Evolutionary conservation across 805 yeast species (phyloP).

Genomic region (Saccharomyces kudriavzevii): DNA sequence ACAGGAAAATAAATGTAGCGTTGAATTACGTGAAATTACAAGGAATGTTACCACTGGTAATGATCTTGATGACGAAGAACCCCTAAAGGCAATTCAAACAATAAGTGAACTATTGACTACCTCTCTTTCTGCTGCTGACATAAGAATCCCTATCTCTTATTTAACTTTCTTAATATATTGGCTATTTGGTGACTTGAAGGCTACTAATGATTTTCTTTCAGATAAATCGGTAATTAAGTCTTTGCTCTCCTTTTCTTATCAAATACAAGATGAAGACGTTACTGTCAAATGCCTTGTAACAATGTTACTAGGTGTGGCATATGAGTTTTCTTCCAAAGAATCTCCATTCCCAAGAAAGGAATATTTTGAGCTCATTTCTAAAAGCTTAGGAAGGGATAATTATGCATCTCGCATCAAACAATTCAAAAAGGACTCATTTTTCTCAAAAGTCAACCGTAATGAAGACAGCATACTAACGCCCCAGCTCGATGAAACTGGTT

Average conservation of each 20-base stretch:
- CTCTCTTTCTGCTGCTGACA: constrained; percentile 53
- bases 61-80: constrained; percentile 43
- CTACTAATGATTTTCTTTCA: constrained; percentile 65
- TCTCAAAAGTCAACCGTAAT: constrained; percentile 47
- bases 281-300: constrained; percentile 68
- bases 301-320: constrained; percentile 63
- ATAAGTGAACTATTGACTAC: constrained; percentile 66
- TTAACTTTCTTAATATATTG: constrained; percentile 64
- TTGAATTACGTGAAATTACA: constrained; percentile 42
- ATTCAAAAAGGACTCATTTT: constrained; percentile 50
- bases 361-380: constrained; percentile 52
- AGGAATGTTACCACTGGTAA: constrained; percentile 39
- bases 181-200: constrained; percentile 68
- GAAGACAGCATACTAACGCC: constrained; percentile 39
- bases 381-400: constrained; percentile 73
- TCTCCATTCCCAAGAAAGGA: constrained; percentile 52
- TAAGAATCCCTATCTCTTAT: constrained; percentile 71
- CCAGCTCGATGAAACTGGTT: constrained; percentile 69
- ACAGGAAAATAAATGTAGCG: constrained; percentile 35
- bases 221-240: constrained; percentile 63
- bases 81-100: constrained; percentile 62
- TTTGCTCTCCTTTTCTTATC: constrained; percentile 56
- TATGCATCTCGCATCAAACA: constrained; percentile 66
- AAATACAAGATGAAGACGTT: constrained; percentile 41
- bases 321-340: constrained; percentile 65